Percentiles rank a stretch among this genome's conserved stretches.
Conservation (phyloP, 2,329 filamentous ascomycete genomes). For the Cadophora malorum region DNA sequence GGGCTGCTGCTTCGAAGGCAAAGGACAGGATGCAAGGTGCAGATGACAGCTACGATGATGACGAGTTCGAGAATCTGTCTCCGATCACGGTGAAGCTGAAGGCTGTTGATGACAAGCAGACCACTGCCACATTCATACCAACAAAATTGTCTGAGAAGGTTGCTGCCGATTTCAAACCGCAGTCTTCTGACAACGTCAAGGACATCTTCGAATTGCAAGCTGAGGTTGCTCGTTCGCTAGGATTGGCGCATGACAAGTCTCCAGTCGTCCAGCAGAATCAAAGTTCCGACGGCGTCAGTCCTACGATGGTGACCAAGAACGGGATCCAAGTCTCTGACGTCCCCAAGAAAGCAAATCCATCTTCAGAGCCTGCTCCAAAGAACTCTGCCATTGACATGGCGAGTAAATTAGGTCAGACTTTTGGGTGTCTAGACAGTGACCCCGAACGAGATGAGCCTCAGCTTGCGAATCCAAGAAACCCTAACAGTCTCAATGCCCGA, state of each 20-base stretch:
- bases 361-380: not conserved
- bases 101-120: not conserved
- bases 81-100: not conserved
- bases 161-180: not conserved
- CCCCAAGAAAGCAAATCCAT: not conserved
- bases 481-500: not conserved
- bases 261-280: not conserved
- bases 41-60: constrained; percentile 15
- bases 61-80: not conserved
- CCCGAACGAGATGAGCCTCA: not conserved
- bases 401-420: constrained; percentile 4
- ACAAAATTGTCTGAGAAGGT: not conserved
- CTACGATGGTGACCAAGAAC: not conserved
- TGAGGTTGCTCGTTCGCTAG: constrained; percentile 8
- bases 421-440: constrained; percentile 3
- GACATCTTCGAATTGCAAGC: constrained; percentile 3
- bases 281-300: constrained; percentile 22
- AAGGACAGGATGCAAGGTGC: constrained; percentile 18
- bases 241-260: not conserved
- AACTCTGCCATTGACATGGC: constrained; percentile 21
- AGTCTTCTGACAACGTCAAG: not conserved
- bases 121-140: not conserved
- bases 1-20: constrained; percentile 26
- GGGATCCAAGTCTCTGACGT: not conserved
- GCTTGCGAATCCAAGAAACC: not conserved